Evolutionary conservation across 2,329 filamentous ascomycete genomes (phyloP), one percentile per base, ranked within the genome.

Genomic region (Aspergillus novoparasiticus): DNA sequence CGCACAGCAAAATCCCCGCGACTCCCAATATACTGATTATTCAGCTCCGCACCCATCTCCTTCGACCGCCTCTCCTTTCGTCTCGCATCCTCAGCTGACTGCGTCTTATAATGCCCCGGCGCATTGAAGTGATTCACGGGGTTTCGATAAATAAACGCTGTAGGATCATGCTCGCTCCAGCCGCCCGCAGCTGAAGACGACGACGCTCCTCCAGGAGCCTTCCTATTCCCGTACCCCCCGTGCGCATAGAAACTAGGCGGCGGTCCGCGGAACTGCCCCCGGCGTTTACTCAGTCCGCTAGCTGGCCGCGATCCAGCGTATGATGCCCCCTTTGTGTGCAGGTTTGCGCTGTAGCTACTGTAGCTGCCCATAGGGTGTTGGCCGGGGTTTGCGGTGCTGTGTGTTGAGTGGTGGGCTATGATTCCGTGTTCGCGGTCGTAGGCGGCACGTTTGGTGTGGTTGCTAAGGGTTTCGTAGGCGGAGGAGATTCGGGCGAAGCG

Each of bases 211-310:
- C 63, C 57, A 16, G 66, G 54, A 26, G 48, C 43, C 55, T 51
- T 58, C 30, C 58, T 80, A 60, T 56, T 76, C 55, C 91, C 92
- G 85, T 93, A 96, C 3, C 91, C 92, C 5, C 93, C 93, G 65
- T 85, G 89, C 21, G 89, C 86, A 78, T 93, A 97, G 81, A 97
- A 98, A 67, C 88, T 92, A 0, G 94, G 94, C 57, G 95, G 94
- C 4, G 95, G 94, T 0, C 94, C 94, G 23, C 86, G 87, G 78
- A 96, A 97, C 5, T 89, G 84, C 2, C 88, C 87, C 3, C 92
- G 84, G 28, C 94, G 86, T 46, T 90, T 86, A 75, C 89, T 93
- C 36, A 99, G 82, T 0, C 95, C 95, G 1, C 88, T 92, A 0
- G 95, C 88, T 0, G 94, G 89, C 0, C 95, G 87, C 1, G 90